These are phyloP conservation scores for Didymella lethalis DNA, from an alignment of 2,329 filamentous ascomycete species.

Conservation along the genomic window DNA sequence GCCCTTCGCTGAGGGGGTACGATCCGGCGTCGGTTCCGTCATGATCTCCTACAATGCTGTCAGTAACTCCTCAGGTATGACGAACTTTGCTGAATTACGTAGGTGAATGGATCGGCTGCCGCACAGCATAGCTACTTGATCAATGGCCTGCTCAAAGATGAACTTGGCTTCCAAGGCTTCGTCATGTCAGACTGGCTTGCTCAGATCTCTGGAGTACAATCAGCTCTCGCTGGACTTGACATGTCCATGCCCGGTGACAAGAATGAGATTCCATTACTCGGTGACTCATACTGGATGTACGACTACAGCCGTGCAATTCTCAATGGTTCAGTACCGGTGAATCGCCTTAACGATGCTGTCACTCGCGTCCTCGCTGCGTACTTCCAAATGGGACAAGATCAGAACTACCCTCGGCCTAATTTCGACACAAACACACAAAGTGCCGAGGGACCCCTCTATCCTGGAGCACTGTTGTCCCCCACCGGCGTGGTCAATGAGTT, in stretches of 20 bases:
- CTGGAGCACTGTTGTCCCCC: conserved; percentile 62
- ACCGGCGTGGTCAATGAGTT: conserved; percentile 73
- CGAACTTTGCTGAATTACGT: conserved; percentile 15
- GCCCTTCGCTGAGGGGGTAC: conserved; percentile 83
- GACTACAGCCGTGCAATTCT: conserved; percentile 78
- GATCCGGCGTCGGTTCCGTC: conserved; percentile 77
- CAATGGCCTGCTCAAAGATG: conserved; percentile 85
- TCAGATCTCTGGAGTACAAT: conserved; percentile 80
- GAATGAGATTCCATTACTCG: conserved; percentile 54
- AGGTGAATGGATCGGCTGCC: conserved; percentile 64
- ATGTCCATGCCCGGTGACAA: conserved; percentile 80
- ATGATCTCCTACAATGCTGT: conserved; percentile 79
- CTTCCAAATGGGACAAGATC: conserved; percentile 66
- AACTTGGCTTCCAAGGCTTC: conserved; percentile 86
- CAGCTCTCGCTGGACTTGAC: conserved; percentile 82
- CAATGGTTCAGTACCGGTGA: conserved; percentile 83
- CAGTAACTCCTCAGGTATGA: conserved; percentile 14
- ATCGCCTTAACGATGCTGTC: conserved; percentile 86
- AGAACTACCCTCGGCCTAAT: conserved; percentile 54
- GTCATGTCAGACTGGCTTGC: conserved; percentile 91
- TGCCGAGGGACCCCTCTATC: conserved; percentile 47
- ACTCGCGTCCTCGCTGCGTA: conserved; percentile 86
- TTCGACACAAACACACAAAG: conserved; percentile 49
- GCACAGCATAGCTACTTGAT: conserved; percentile 79
- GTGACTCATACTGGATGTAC: conserved; percentile 70